Conservation (phyloP, 352 stramenopile genomes). For the Phytophthora hibernalis region DNA sequence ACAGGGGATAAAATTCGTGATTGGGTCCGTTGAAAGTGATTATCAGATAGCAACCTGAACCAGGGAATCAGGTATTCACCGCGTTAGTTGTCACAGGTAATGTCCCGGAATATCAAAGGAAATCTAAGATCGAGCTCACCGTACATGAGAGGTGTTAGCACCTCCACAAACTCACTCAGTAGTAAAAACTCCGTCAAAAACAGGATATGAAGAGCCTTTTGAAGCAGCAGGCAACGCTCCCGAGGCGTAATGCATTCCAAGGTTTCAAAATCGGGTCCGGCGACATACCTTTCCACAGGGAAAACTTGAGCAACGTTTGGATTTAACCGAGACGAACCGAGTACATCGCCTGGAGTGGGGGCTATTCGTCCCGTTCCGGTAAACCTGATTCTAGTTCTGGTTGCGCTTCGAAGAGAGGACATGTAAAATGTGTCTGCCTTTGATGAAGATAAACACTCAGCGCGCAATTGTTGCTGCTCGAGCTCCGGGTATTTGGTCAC, state of each 20-base stretch:
- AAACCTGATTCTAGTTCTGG: neutral
- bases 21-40: conserved; percentile 40
- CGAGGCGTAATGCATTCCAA: neutral
- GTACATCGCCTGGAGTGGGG: neutral
- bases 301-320: neutral
- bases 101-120: too few relatives aligned
- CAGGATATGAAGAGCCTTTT: conserved; percentile 34
- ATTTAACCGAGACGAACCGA: neutral
- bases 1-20: conserved; percentile 30
- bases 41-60: conserved; percentile 28
- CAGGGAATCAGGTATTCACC: conserved; percentile 1
- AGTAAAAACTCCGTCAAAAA: conserved; percentile 44
- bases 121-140: conserved; percentile 14
- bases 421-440: conserved; percentile 15
- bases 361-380: neutral
- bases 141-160: conserved; percentile 40
- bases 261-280: neutral
- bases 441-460: neutral
- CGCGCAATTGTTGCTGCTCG: neutral
- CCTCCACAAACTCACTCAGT: conserved; percentile 42
- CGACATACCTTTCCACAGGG: neutral
- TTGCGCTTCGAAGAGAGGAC: conserved; percentile 2
- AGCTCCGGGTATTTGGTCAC: conserved; percentile 13
- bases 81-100: neutral
- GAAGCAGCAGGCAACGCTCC: conserved; percentile 17